Evolutionary conservation across 2,329 filamentous ascomycete genomes (phyloP).

Genomic region (Diaporthe vaccinii): DNA sequence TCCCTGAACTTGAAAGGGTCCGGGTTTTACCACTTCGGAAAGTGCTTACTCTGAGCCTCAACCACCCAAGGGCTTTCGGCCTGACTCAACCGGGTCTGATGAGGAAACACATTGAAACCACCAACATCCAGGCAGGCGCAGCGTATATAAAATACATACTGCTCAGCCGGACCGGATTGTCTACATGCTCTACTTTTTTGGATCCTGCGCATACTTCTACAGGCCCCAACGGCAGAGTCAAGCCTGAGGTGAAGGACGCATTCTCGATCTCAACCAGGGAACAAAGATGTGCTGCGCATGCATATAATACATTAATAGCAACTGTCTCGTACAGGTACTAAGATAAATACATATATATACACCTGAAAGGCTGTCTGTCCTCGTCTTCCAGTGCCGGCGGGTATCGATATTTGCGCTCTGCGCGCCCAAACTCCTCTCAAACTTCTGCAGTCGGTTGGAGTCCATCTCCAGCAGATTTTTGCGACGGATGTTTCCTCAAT

Average conservation of each 20-base stretch:
- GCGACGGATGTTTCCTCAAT: not conserved
- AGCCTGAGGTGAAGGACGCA: not conserved
- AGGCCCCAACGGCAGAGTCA: not conserved
- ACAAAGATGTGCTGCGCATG: not conserved
- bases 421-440: slow-evolving; percentile 36
- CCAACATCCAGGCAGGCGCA: not conserved
- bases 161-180: not conserved
- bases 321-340: slow-evolving; percentile 31
- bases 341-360: slow-evolving; percentile 27
- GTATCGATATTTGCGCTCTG: slow-evolving; percentile 36
- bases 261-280: not conserved
- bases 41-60: not conserved
- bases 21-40: not conserved
- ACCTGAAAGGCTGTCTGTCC: slow-evolving; percentile 27
- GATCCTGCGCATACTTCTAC: not conserved
- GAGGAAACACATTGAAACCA: not conserved
- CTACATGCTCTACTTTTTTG: not conserved
- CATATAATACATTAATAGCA: slow-evolving; percentile 38
- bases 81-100: not conserved
- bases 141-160: not conserved
- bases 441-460: not conserved
- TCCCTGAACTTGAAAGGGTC: not conserved
- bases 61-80: not conserved
- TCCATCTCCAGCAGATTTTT: slow-evolving; percentile 10
- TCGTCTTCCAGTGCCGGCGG: slow-evolving; percentile 30